Base-by-base conservation (phyloP, 2,329 filamentous ascomycete genomes). In the Aspergillus novofumigatus region DNA sequence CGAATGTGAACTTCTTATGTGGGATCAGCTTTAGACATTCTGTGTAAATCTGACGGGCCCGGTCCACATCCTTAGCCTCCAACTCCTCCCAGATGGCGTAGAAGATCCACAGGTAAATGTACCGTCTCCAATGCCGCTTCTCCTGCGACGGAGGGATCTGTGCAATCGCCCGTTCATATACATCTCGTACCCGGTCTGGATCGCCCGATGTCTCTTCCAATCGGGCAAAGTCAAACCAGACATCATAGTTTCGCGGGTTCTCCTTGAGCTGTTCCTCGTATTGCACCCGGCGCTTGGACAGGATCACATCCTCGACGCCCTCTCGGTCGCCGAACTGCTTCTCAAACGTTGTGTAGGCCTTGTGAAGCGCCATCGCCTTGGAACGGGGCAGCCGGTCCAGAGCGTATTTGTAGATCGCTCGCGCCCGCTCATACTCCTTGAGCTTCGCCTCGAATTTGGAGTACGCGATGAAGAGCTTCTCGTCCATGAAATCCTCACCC, bases 81-180 rank as follows among this genome's bases (percentile, higher is more conserved):
- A 90, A 86, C 74, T 99, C 94, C 73, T 97, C 94, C 85, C 90
- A 97, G 20, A 97, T 79, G 9, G 94, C 94, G 74, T 97, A 99
- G 77, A 97, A 97, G 47, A 97, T 85, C 91, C 93, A 99, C 1
- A 99, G 83, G 71, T 97, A 99, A 59, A 99, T 95, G 74, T 99
- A 99, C 38, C 94, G 83, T 63, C 94, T 84, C 94, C 94, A 99
- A 73, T 97, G 92, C 49, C 94, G 86, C 80, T 99, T 99, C 73
- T 97, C 94, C 66, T 95, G 90, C 21, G 92, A 95, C 0, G 94
- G 93, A 2, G 94, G 94, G 14, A 97, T 86, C 69, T 99, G 93
- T 4, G 94, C 92, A 65, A 99, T 96, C 1, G 94, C 94, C 66
- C 92, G 85, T 76, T 99, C 94, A 75, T 97, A 99, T 14, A 96